Base-by-base conservation (phyloP, 331 rosid species). In the Rosa hybrid region DNA sequence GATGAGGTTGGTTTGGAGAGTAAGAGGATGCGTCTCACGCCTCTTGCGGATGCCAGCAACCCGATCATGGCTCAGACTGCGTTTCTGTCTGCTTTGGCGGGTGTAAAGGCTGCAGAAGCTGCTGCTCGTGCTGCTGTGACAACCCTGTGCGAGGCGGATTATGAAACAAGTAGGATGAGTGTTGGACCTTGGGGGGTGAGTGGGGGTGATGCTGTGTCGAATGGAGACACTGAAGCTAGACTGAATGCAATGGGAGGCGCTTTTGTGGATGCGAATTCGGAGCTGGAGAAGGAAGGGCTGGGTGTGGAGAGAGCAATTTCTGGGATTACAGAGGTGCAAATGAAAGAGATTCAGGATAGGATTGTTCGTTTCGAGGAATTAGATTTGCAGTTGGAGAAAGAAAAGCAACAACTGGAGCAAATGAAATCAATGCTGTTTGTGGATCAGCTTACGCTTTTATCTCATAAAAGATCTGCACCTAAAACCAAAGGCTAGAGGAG, bases 21-120 rank as follows among this genome's bases (percentile, higher is more conserved):
- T 77, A 96, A 93, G 82, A 85, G 91, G 82, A 81, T 89, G 87
- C 84, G 94, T n/a, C 91, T 96, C 20, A 87, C 98, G 6, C 99
- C 99, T 74, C 97, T 96, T 81, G 94, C 97, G 0, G 99, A 96
- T 86, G 93, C 96, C 17, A 96, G 99, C 90, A 96, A 96, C 81
- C 99, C 99, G 65, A 93, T 96, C 45, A 91, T 96, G 98, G 99
- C 99, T 62, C 99, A 95, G 98, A 96, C 96, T 59, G 96, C 93
- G 71, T 95, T 95, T 77, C 86, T 93, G 65, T 91, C 98, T 45
- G 92, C 99, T 77, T 86, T 95, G 91, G 94, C 85, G 0, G 98
- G 99, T 49, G 81, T 84, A 12, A 84, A 85, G 59, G 88, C 87
- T 81, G 92, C 97, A n/a, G 90, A 88, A 79, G 91, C 91, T 60